A percentile compares a stretch with the other conserved stretches of the same genome.
Conservation (phyloP, 2,329 filamentous ascomycete species). For the Sarocladium kiliense region DNA sequence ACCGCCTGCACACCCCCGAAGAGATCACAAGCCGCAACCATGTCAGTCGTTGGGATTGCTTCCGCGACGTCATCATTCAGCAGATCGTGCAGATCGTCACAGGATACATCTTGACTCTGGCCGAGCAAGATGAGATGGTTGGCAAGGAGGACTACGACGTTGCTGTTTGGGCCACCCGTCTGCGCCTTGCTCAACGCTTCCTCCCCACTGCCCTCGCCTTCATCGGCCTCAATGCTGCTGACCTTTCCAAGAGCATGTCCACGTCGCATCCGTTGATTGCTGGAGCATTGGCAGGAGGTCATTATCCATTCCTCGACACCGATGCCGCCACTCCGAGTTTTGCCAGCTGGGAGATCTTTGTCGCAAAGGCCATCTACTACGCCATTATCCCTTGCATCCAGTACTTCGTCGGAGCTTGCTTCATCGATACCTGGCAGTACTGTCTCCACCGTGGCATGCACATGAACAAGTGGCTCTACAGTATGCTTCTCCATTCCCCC, state of each 20-base stretch:
- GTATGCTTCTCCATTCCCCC: constrained; percentile 58
- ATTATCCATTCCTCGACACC: constrained; percentile 68
- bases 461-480: constrained; percentile 94
- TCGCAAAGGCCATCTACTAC: constrained; percentile 78
- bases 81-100: constrained; percentile 82
- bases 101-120: constrained; percentile 60
- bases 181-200: constrained; percentile 73
- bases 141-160: constrained; percentile 84
- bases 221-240: constrained; percentile 70
- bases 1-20: constrained; percentile 90
- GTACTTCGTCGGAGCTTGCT: constrained; percentile 65
- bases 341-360: constrained; percentile 72
- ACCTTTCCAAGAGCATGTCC: constrained; percentile 71
- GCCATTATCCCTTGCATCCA: constrained; percentile 70
- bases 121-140: constrained; percentile 67
- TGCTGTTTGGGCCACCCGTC: constrained; percentile 80
- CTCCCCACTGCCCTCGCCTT: constrained; percentile 66
- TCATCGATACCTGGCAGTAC: constrained; percentile 97
- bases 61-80: constrained; percentile 86
- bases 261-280: constrained; percentile 68
- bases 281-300: constrained; percentile 71
- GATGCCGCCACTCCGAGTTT: constrained; percentile 65
- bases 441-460: constrained; percentile 97
- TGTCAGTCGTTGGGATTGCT: constrained; percentile 76
- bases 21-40: constrained; percentile 86